Conservation (phyloP, 2,329 filamentous ascomycete species). For the Monilinia laxa region DNA sequence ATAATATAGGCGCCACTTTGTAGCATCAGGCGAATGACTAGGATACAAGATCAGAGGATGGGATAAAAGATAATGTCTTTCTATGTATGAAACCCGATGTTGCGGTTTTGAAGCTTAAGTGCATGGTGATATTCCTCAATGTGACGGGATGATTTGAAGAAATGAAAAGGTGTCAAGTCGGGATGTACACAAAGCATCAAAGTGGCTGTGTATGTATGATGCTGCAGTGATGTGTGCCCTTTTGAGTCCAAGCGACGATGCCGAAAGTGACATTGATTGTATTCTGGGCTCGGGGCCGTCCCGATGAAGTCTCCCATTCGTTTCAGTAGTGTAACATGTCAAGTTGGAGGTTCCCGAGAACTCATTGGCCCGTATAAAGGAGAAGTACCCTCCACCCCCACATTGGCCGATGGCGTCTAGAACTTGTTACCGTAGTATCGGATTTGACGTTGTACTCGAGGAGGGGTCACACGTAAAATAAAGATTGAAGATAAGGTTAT, state of each 20-base stretch:
- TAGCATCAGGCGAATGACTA: constrained; percentile 25
- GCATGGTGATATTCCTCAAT: constrained; percentile 6
- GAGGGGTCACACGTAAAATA: not conserved
- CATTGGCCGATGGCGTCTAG: constrained; percentile 16
- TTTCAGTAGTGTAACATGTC: constrained; percentile 19
- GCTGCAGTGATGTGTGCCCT: not conserved
- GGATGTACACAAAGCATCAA: constrained; percentile 11
- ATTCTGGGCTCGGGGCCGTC: not conserved
- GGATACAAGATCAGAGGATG: constrained; percentile 25
- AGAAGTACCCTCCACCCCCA: not conserved
- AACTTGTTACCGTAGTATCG: constrained; percentile 12
- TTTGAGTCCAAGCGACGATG: constrained; percentile 8
- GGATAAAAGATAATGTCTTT: constrained; percentile 29
- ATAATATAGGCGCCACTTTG: constrained; percentile 25
- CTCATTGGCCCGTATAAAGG: constrained; percentile 4
- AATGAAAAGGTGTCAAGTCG: not conserved
- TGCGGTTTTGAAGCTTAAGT: constrained; percentile 11
- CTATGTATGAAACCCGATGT: constrained; percentile 17
- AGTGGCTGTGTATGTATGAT: constrained; percentile 15
- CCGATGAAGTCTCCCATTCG: constrained; percentile 1
- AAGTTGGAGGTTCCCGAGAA: not conserved
- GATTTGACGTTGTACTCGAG: constrained; percentile 9
- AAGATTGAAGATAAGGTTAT: constrained; percentile 6
- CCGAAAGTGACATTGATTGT: not conserved
- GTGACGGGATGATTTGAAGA: not conserved